phyloP scores from a whole-genome alignment of 2,329 filamentous ascomycete genomes.

The Paracorniculantispora psalliotae region DNA sequence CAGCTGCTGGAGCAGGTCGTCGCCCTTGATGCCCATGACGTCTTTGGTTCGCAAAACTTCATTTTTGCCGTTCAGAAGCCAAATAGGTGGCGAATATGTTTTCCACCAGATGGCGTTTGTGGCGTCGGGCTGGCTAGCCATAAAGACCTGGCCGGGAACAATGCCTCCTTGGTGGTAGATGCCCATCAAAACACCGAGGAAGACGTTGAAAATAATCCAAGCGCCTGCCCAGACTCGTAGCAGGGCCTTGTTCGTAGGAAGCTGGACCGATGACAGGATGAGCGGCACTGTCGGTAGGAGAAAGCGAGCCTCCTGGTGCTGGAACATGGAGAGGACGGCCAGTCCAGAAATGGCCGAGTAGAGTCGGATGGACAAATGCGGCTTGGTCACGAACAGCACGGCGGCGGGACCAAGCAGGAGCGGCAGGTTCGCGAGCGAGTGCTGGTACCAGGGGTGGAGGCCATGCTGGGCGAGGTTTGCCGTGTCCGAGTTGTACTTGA shows the following conservation, averaged over 20 bases:
- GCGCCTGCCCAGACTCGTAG: constrained; percentile 50
- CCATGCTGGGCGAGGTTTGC: constrained; percentile 71
- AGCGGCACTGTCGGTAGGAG: constrained; percentile 70
- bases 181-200: constrained; percentile 70
- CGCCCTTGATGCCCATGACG: constrained; percentile 66
- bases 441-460: constrained; percentile 74
- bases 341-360: constrained; percentile 71
- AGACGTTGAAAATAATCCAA: constrained; percentile 67
- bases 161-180: constrained; percentile 77
- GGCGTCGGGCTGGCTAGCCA: constrained; percentile 64
- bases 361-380: constrained; percentile 56
- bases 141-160: constrained; percentile 68
- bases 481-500: constrained; percentile 66
- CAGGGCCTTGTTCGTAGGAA: constrained; percentile 52
- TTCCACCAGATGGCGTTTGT: constrained; percentile 78
- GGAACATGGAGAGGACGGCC: constrained; percentile 65
- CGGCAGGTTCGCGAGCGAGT: constrained; percentile 65
- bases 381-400: constrained; percentile 53
- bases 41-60: constrained; percentile 65
- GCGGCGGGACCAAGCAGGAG: constrained; percentile 67
- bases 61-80: constrained; percentile 73
- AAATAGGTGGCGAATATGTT: constrained; percentile 76
- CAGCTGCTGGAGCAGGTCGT: constrained; percentile 55
- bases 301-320: constrained; percentile 78
- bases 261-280: constrained; percentile 66